A percentile compares a stretch with the other conserved stretches of the same genome.
Evolutionary conservation across 208 protist genomes (phyloP).

Genomic region (Trichomonas gallinae): DNA sequence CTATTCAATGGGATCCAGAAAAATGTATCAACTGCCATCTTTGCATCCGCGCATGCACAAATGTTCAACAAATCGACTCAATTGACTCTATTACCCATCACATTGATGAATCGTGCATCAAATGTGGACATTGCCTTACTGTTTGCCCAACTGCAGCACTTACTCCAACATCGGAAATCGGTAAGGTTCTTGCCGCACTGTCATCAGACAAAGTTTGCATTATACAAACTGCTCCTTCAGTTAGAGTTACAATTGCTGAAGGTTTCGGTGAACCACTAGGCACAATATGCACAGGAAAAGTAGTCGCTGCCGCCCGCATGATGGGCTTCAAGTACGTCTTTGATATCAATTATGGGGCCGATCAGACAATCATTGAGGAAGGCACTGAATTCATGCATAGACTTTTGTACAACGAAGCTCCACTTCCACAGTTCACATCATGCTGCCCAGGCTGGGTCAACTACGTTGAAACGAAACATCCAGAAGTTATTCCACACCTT

Average conservation of each 20-base stretch:
- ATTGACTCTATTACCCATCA: not conserved
- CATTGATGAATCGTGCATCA: constrained; percentile 40
- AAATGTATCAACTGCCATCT: not conserved
- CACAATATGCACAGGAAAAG: constrained; percentile 26
- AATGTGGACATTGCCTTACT: constrained; percentile 46
- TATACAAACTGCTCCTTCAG: constrained; percentile 37
- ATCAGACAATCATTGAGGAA: constrained; percentile 46
- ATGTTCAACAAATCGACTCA: not conserved
- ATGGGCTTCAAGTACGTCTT: constrained; percentile 46
- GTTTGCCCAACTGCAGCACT: constrained; percentile 44
- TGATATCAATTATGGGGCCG: constrained; percentile 43
- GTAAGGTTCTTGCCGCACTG: constrained; percentile 24
- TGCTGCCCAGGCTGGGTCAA: constrained; percentile 48
- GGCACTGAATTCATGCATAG: constrained; percentile 34
- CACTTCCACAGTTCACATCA: constrained; percentile 40
- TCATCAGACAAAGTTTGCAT: constrained; percentile 25
- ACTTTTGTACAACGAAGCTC: constrained; percentile 25
- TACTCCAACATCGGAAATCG: not conserved
- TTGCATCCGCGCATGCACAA: not conserved
- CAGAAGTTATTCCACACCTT: not conserved
- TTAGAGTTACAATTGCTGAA: constrained; percentile 38
- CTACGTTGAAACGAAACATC: not conserved
- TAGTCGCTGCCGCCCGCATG: constrained; percentile 32
- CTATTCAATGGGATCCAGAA: not conserved
- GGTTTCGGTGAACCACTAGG: constrained; percentile 33